Evolutionary conservation across 345 rosid species (phyloP).

Genomic region (Sonneratia alba): DNA sequence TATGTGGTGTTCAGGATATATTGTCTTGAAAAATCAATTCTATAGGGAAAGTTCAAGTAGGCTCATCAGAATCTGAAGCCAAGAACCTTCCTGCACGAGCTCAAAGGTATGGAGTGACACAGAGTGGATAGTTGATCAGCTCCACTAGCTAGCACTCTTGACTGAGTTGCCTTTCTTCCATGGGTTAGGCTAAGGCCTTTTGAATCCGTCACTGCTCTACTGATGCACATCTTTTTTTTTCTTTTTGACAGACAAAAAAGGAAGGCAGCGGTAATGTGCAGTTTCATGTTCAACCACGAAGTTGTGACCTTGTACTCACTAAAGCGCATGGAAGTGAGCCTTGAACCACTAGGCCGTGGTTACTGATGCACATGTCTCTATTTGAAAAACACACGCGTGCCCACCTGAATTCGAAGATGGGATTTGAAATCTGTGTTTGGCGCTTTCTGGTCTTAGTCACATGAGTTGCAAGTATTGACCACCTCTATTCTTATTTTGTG

Average conservation of each 20-base stretch:
- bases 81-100: not conserved
- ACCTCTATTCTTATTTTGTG: not conserved
- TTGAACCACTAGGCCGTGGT: too few species aligned
- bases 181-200: not conserved
- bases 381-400: not conserved
- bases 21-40: too few species aligned
- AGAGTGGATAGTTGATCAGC: not conserved
- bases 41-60: not conserved
- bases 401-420: not conserved
- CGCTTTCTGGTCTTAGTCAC: not conserved
- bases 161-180: not conserved
- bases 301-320: too few species aligned
- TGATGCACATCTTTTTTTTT: not conserved
- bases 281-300: too few species aligned
- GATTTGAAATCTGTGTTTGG: not conserved
- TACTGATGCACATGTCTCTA: not conserved
- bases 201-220: not conserved
- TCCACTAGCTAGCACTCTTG: not conserved
- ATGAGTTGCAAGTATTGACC: not conserved
- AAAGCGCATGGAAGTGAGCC: too few species aligned
- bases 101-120: not conserved
- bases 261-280: too few species aligned
- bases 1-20: too few species aligned
- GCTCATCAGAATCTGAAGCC: not conserved
- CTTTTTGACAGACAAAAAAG: too few species aligned